Evolutionary conservation across 768 basidiomycete species (phyloP), one percentile per base, ranked within the genome.

Genomic region (Boletus vermiculosoides): DNA sequence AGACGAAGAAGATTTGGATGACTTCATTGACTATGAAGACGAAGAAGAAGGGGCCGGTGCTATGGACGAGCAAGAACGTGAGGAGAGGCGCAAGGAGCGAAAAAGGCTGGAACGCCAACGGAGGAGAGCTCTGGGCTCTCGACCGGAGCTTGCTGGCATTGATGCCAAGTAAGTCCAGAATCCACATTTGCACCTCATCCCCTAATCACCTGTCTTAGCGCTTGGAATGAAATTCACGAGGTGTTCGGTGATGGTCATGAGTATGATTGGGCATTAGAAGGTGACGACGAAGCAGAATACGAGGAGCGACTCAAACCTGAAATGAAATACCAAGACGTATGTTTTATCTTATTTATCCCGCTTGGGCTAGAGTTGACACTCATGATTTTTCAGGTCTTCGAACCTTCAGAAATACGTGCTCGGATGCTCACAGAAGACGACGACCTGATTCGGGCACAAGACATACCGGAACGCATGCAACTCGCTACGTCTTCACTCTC

Each of bases 181-280:
- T 52, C 15, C 18, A 12, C 45, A 18, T 31, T 56, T 45, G 8
- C 37, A 22, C 20, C 42, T 41, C n/a, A 45, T 50, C 51, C 45
- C 33, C 57, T 54, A 57, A 66, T 62, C 55, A 62, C 34, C n/a
- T 44, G 6, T 55, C 59, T 3, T 62, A 96, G 93, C 66, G 88
- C 93, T 28, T 97, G 94, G 93, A 88, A 91, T 46, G 97, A 98
- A 74, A 90, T 98, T 28, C 88, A 90, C 59, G 95, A 93, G 56
- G 92, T 98, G 1, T 99, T 99, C 62, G 97, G 97, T 34, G 91
- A 95, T 61, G 97, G 97, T 8, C 87, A 89, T 64, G 95, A 98
- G 62, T 99, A 96, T 70, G 94, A 94, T 63, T 95, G 92, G 89
- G 95, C 95, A 13, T 72, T 99, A 45, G 87, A 78, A 45, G 92